Evolutionary conservation across 1,284 basidiomycete genomes (phyloP).

Genomic region (Xanthoconium separans): DNA sequence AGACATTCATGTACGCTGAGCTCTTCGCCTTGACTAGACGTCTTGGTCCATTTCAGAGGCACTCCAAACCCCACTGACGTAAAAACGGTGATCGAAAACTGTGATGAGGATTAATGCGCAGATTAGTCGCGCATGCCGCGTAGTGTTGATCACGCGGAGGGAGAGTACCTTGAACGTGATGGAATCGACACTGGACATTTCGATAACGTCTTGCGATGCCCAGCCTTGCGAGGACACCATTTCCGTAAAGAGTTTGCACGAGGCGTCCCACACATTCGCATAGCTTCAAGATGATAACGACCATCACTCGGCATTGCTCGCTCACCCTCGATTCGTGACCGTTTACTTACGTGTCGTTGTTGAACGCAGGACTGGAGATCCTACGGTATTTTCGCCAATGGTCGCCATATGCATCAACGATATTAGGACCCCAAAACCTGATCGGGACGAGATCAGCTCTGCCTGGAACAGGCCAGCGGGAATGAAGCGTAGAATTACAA

Average conservation of each 20-base stretch:
- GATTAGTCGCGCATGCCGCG: neutral
- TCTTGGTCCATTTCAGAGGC: conserved; percentile 42
- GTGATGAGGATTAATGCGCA: neutral
- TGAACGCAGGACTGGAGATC: neutral
- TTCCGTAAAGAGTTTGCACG: conserved; percentile 30
- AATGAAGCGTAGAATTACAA: neutral
- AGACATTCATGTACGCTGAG: conserved; percentile 46
- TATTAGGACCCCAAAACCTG: neutral
- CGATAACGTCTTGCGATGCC: conserved; percentile 35
- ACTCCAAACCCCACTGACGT: conserved; percentile 52
- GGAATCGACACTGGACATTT: conserved; percentile 38
- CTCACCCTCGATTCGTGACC: neutral
- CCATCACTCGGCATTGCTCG: neutral
- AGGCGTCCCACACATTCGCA: conserved; percentile 41
- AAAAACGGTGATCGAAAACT: conserved; percentile 51
- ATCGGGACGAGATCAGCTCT: neutral
- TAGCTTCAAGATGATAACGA: neutral
- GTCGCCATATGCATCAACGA: neutral
- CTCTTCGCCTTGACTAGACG: conserved; percentile 35
- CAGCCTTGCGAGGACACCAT: conserved; percentile 46
- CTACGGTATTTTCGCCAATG: neutral
- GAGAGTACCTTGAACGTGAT: conserved; percentile 43
- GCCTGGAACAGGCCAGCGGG: neutral
- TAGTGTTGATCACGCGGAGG: too few relatives aligned
- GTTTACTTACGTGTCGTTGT: neutral